Evolutionary conservation across 371 early-diverging fungal species (phyloP).

Genomic region (Modicella reniformis): DNA sequence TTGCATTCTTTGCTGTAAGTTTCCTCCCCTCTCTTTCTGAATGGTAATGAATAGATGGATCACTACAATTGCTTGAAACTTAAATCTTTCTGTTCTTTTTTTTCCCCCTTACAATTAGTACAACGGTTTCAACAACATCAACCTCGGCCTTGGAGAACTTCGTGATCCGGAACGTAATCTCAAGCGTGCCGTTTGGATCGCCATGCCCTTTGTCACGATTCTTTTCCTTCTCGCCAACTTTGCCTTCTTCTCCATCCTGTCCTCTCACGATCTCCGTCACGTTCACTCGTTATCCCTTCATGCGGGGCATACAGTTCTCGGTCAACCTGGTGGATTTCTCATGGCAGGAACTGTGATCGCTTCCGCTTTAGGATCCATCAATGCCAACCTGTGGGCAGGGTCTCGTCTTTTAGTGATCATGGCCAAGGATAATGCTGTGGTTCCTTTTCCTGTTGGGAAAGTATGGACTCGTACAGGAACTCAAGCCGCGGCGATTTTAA

Average conservation of each 20-base stretch:
- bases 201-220: conserved; percentile 51
- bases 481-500: conserved; percentile 26
- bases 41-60: neutral
- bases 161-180: conserved; percentile 47
- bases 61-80: neutral
- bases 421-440: conserved; percentile 49
- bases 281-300: conserved; percentile 51
- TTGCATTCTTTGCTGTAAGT: conserved; percentile 55
- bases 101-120: conserved; percentile 14
- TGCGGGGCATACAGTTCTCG: conserved; percentile 49
- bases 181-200: conserved; percentile 49
- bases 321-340: conserved; percentile 45
- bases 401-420: conserved; percentile 44
- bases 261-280: conserved; percentile 52
- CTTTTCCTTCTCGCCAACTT: conserved; percentile 54
- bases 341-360: conserved; percentile 54
- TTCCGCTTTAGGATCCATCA: conserved; percentile 52
- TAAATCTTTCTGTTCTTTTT: neutral
- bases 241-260: conserved; percentile 52
- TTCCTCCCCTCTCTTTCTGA: neutral
- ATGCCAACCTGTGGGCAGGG: conserved; percentile 54
- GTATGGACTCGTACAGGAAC: conserved; percentile 37
- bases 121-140: conserved; percentile 55
- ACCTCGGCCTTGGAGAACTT: conserved; percentile 49
- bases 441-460: conserved; percentile 29